Conservation (phyloP, 108 stramenopile species). For the Discostella pseudostelligera region DNA sequence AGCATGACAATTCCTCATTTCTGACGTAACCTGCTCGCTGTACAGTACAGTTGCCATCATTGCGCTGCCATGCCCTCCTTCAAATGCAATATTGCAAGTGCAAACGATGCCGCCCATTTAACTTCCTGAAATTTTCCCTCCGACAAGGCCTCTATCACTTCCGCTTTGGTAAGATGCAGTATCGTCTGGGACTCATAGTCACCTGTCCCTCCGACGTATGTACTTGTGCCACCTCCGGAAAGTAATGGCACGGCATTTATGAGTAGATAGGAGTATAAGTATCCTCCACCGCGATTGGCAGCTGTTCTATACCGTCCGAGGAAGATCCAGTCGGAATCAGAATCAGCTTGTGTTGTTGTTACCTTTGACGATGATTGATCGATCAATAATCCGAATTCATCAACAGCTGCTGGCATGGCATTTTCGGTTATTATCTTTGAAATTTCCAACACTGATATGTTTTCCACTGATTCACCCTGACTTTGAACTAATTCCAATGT, state of each 20-base stretch:
- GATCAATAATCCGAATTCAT: slow-evolving; percentile 13
- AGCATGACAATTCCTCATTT: no score
- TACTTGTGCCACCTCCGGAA: slow-evolving; percentile 34
- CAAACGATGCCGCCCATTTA: slow-evolving; percentile 70
- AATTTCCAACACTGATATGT: neutral
- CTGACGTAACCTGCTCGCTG: no score
- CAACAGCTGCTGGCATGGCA: slow-evolving; percentile 7
- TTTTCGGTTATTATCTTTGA: slow-evolving; percentile 6
- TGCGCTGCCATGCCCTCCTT: slow-evolving; percentile 26
- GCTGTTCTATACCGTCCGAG: slow-evolving; percentile 60
- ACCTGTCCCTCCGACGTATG: slow-evolving; percentile 19
- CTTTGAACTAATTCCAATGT: slow-evolving; percentile 5
- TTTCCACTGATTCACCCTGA: neutral
- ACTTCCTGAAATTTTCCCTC: slow-evolving; percentile 62
- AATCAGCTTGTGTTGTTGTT: neutral
- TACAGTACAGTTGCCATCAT: no score
- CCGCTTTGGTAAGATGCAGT: slow-evolving; percentile 24
- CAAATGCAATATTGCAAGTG: slow-evolving; percentile 50
- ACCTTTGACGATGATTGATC: neutral
- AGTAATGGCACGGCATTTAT: slow-evolving; percentile 52
- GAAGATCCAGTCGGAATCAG: slow-evolving; percentile 52
- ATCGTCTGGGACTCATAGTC: slow-evolving; percentile 60
- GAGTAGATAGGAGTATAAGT: slow-evolving; percentile 55
- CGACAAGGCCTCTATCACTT: slow-evolving; percentile 35
- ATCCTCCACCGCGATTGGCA: slow-evolving; percentile 69